These are phyloP conservation scores for Leishmania braziliensis DNA, from an alignment of 208 protist genomes.

Conservation along the genomic window DNA sequence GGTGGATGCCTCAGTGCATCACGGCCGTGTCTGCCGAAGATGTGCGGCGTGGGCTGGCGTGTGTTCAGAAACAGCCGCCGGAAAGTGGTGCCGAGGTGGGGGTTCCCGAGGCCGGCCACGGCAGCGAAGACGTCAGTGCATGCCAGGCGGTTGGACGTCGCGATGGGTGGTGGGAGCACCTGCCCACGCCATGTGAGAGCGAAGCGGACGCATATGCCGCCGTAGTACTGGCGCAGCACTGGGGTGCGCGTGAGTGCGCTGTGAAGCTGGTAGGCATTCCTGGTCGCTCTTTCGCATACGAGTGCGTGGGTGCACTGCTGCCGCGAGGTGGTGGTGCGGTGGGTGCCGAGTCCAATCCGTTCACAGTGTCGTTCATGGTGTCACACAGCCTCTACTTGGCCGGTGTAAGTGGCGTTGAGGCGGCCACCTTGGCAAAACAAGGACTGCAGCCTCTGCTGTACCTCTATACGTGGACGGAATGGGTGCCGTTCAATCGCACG, in stretches of 20 bases:
- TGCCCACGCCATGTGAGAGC: neutral
- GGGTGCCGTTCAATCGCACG: conserved; percentile 3
- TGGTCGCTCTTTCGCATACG: conserved; percentile 45
- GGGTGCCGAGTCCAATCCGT: neutral
- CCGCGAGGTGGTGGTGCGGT: neutral
- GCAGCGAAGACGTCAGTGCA: neutral
- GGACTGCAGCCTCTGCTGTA: conserved; percentile 12
- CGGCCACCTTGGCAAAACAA: neutral
- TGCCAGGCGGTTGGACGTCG: neutral
- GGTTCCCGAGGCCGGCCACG: neutral
- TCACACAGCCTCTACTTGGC: conserved; percentile 15
- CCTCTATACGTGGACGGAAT: conserved; percentile 32
- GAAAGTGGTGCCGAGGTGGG: neutral
- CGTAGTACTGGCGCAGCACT: conserved; percentile 58
- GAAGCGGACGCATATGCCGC: conserved; percentile 26
- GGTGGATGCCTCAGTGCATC: conserved; percentile 36
- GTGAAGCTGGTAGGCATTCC: conserved; percentile 61
- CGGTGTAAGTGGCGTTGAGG: conserved; percentile 9
- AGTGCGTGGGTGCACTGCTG: conserved; percentile 13
- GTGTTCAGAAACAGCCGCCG: neutral
- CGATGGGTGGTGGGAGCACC: conserved; percentile 18
- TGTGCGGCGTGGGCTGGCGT: neutral
- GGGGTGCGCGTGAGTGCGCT: conserved; percentile 60
- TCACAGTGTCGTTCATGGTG: conserved; percentile 23
- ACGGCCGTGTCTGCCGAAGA: neutral